These are phyloP conservation scores for Aureobasidium sp. DNA, from an alignment of 2,329 filamentous ascomycete genomes.

Conservation along the genomic window DNA sequence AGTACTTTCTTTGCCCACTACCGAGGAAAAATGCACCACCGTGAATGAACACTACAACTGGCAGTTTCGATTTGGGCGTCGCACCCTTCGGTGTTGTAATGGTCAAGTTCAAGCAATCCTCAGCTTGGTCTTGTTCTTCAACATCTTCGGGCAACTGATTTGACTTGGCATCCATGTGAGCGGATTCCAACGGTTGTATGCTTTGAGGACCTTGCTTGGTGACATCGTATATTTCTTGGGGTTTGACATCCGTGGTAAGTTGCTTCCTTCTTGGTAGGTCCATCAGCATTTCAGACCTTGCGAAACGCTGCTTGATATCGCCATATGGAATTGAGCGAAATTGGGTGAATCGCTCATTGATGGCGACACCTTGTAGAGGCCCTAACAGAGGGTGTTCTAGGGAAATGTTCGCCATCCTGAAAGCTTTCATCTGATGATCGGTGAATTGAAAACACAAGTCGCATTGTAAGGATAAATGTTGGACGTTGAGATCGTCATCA, in stretches of 20 bases:
- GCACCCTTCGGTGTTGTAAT: slow-evolving; percentile 9
- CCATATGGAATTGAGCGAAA: slow-evolving; percentile 17
- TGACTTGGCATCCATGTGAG: slow-evolving; percentile 14
- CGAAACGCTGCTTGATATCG: slow-evolving; percentile 15
- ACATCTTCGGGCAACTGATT: slow-evolving; percentile 16
- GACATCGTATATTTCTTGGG: slow-evolving; percentile 6
- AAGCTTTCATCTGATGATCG: neutral
- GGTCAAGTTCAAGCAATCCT: slow-evolving; percentile 16
- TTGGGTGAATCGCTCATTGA: slow-evolving; percentile 1
- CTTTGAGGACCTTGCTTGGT: slow-evolving; percentile 11
- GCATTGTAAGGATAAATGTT: neutral
- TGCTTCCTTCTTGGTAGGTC: neutral
- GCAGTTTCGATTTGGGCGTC: neutral
- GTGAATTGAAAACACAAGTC: neutral
- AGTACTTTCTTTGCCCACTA: slow-evolving; percentile 13
- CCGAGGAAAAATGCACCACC: slow-evolving; percentile 18
- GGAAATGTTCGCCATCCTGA: neutral
- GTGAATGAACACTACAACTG: slow-evolving; percentile 17
- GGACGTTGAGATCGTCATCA: neutral
- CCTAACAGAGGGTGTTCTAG: slow-evolving; percentile 13
- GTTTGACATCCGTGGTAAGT: neutral
- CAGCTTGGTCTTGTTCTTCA: slow-evolving; percentile 8
- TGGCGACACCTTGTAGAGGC: neutral
- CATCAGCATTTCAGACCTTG: slow-evolving; percentile 1
- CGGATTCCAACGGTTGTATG: slow-evolving; percentile 14